Base-by-base conservation (phyloP, 768 basidiomycete genomes). In the Hygrocybe coccinea region DNA sequence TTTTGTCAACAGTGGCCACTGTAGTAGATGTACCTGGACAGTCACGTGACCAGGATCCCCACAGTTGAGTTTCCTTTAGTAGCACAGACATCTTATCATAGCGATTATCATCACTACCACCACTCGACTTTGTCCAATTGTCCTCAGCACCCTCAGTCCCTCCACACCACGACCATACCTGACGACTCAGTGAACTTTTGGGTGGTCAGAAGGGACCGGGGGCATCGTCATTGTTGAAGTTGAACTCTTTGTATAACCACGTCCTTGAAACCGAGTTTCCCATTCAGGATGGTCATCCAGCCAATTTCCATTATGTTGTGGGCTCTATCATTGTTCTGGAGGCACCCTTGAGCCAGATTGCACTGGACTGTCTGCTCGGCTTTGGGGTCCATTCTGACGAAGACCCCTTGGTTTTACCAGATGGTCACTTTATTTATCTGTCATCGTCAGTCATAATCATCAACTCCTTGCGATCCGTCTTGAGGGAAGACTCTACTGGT, bases 251-350 rank as follows among this genome's bases (percentile, higher is more conserved):
- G 21, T 56, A 56, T 29, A 33, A 50, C 34, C 19, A 47, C 24
- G 25, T 56, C 3, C 24, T 56, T 11, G 38, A 21, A 4, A 39
- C 38, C 19, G 50, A 33, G n/a, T 56, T 25, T 41, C 49, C 56
- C 39, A 48, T n/a, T 3, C 36, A 19, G 1, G 43, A 29, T 9
- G 39, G 34, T 12, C 48, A 19, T 34, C 25, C 25, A 5, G 15
- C 14, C 3, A 14, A 47, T 47, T 56, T 56, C 39, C 56, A 45
- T 22, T 37, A 56, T 33, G 50, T 56, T 34, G 56, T 52, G 11
- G 55, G 55, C 4, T 10, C 17, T 46, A 50, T 56, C 22, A 24
- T 56, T 1, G 55, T 19, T 22, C 46, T 41, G 5, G 37, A 35
- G 46, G 46, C 24, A 12, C 55, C 55, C 6, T 50, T 56, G 48